Conservation (phyloP, 768 basidiomycete species). For the Podaxis mareebaensis region DNA sequence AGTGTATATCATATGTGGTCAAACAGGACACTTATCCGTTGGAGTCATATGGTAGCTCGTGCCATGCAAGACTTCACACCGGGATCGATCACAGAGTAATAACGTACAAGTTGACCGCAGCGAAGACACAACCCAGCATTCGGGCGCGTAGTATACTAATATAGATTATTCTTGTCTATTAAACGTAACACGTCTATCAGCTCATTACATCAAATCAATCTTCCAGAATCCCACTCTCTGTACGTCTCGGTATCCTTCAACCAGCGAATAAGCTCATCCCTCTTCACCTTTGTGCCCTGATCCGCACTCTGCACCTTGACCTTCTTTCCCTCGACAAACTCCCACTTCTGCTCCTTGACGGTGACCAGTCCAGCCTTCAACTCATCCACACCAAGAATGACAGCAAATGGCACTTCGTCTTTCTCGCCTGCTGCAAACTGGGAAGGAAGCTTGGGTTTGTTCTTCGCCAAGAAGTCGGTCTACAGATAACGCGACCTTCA, state of each 20-base stretch:
- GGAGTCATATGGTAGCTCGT: too few species aligned
- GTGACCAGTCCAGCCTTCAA: conserved; percentile 80
- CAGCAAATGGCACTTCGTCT: conserved; percentile 90
- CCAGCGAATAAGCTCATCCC: conserved; percentile 64
- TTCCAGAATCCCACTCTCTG: conserved; percentile 41
- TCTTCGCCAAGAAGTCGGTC: conserved; percentile 93
- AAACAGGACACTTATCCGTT: too few species aligned
- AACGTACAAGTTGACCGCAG: not conserved
- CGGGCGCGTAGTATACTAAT: not conserved
- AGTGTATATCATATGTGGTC: too few species aligned
- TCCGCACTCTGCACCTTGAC: conserved; percentile 60
- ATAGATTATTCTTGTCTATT: not conserved
- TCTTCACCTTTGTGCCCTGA: conserved; percentile 65
- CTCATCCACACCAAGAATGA: conserved; percentile 90
- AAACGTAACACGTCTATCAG: not conserved
- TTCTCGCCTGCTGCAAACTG: conserved; percentile 91
- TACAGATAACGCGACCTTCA: conserved; percentile 27
- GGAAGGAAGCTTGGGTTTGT: conserved; percentile 81
- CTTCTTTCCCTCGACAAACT: conserved; percentile 72
- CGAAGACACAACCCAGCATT: not conserved
- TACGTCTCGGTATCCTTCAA: conserved; percentile 52
- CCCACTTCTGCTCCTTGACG: conserved; percentile 91
- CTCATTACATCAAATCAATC: conserved; percentile 17
- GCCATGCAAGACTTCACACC: too few species aligned
- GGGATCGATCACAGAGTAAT: too few species aligned